A percentile compares a stretch with the other conserved stretches of the same genome.
These are phyloP conservation scores for Coemansia sp. DNA, from an alignment of 192 early-diverging fungal species.

Conservation along the genomic window DNA sequence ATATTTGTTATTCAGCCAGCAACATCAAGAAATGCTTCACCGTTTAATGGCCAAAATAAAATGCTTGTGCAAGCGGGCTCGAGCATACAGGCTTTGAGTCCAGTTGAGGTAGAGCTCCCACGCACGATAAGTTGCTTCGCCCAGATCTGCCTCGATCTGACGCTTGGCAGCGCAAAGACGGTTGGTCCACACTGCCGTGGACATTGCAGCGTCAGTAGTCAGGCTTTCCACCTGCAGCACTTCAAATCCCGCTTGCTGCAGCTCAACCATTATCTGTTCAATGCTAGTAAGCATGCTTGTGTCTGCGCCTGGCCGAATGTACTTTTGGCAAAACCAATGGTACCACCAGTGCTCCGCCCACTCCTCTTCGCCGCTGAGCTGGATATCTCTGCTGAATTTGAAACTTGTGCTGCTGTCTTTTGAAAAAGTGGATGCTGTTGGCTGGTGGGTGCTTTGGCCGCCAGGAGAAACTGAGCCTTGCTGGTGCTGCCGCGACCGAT, in stretches of 20 bases:
- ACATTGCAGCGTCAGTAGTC: slow-evolving; percentile 42
- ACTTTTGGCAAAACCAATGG: slow-evolving; percentile 48
- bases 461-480: no score
- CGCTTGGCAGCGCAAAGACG: slow-evolving; percentile 39
- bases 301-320: slow-evolving; percentile 50
- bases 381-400: not conserved
- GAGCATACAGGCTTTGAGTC: slow-evolving; percentile 49
- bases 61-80: slow-evolving; percentile 45
- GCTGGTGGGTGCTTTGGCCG: slow-evolving; percentile 1
- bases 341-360: slow-evolving; percentile 53
- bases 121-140: slow-evolving; percentile 38
- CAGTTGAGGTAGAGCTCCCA: slow-evolving; percentile 55
- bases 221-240: slow-evolving; percentile 50
- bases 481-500: slow-evolving; percentile 5
- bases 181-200: slow-evolving; percentile 41
- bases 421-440: not conserved
- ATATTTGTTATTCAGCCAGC: not conserved
- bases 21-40: not conserved
- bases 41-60: slow-evolving; percentile 49
- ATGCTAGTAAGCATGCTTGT: slow-evolving; percentile 44
- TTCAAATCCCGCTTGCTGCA: slow-evolving; percentile 49
- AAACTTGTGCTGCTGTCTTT: not conserved
- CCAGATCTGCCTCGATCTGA: slow-evolving; percentile 49
- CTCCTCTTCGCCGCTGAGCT: slow-evolving; percentile 19
- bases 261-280: slow-evolving; percentile 39